Conservation (phyloP, 345 rosid genomes). For the Euphorbia pulcherrima region DNA sequence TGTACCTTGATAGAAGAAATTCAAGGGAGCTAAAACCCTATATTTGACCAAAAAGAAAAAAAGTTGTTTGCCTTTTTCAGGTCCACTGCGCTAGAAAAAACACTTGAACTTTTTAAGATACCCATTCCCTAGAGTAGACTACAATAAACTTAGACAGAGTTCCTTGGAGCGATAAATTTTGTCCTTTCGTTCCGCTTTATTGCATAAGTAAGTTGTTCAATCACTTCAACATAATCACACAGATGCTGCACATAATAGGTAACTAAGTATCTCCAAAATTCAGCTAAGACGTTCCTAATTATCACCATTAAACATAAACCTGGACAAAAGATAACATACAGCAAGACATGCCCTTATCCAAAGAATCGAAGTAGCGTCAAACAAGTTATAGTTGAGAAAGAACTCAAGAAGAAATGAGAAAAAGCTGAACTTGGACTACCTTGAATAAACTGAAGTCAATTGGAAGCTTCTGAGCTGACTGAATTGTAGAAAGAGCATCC, state of each 20-base stretch:
- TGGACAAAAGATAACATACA: background rate
- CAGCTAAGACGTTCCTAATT: background rate
- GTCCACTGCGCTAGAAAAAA: background rate
- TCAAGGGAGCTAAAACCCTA: background rate
- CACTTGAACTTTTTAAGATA: too few relatives aligned
- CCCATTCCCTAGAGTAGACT: too few relatives aligned
- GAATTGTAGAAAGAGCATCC: conserved; percentile 60
- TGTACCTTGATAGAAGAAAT: background rate
- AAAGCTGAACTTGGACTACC: conserved; percentile 42
- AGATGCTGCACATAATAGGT: background rate
- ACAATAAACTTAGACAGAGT: background rate
- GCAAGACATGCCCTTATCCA: background rate
- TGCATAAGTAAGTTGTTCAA: background rate
- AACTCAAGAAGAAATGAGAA: background rate
- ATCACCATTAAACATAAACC: background rate
- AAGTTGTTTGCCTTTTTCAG: background rate
- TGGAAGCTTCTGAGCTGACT: conserved; percentile 37
- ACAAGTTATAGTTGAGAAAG: background rate
- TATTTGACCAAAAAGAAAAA: too few relatives aligned
- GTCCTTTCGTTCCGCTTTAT: background rate
- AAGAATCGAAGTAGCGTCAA: background rate
- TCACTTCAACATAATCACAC: background rate
- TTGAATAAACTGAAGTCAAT: conserved; percentile 59
- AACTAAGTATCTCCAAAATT: background rate
- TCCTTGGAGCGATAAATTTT: background rate